Evolutionary conservation across 139 green algal genomes (phyloP).

Genomic region (Chlorella sp.): DNA sequence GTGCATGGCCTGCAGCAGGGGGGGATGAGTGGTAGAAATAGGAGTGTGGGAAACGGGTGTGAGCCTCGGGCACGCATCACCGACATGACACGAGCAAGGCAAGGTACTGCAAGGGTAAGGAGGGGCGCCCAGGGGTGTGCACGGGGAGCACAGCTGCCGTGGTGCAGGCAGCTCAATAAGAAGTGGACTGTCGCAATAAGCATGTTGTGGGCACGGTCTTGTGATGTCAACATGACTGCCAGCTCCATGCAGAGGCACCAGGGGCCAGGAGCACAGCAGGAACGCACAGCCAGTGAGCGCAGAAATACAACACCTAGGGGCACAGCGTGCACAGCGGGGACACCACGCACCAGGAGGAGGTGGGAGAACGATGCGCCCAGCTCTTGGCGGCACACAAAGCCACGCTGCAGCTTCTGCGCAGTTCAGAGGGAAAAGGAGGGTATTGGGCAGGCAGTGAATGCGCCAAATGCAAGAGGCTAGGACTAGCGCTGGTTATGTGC

Average conservation of each 20-base stretch:
- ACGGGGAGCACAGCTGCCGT: background rate
- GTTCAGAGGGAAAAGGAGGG: background rate
- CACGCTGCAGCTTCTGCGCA: background rate
- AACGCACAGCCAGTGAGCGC: background rate
- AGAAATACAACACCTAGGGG: background rate
- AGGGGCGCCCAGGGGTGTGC: background rate
- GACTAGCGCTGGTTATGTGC: background rate
- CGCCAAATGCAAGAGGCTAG: background rate
- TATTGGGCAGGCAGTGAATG: background rate
- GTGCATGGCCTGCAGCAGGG: conserved; percentile 24
- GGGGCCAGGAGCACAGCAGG: background rate
- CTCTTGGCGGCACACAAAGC: conserved; percentile 18
- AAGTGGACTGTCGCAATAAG: background rate
- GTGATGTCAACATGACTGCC: background rate
- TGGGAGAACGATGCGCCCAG: conserved; percentile 3
- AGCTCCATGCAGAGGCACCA: background rate
- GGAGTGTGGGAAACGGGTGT: background rate
- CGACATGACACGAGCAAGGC: background rate
- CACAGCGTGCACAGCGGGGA: background rate
- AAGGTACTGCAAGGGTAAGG: background rate
- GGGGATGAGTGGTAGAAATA: background rate
- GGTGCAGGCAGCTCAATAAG: background rate
- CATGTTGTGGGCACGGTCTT: background rate
- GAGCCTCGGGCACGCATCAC: background rate
- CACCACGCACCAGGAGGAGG: conserved; percentile 1